A percentile compares a stretch with the other conserved stretches of the same genome.
Conservation (phyloP, 1,284 basidiomycete genomes). For the Chiua sp. region DNA sequence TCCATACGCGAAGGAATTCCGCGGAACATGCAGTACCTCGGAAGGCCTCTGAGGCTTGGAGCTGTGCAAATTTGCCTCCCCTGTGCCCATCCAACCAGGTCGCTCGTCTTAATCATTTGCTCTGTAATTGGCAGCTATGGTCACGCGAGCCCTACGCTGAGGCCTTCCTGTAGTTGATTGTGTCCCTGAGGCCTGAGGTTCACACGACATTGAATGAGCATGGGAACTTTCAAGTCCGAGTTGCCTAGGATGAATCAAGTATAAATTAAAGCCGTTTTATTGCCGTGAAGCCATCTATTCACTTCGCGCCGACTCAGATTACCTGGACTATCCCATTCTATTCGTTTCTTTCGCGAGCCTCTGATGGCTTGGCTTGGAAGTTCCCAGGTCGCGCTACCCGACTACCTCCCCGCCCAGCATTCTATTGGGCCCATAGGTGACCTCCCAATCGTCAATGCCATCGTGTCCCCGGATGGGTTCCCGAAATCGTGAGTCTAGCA, state of each 20-base stretch:
- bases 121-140: background rate
- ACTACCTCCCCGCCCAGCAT: background rate
- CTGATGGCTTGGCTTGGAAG: slow-evolving; percentile 2
- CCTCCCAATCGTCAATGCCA: slow-evolving; percentile 32
- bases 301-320: background rate
- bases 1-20: background rate
- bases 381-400: slow-evolving; percentile 3
- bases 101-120: background rate
- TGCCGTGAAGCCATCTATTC: background rate
- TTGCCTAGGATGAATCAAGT: background rate
- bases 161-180: no score
- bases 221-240: background rate
- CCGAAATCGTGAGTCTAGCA: slow-evolving; percentile 15
- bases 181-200: no score
- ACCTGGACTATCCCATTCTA: no score
- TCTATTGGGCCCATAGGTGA: slow-evolving; percentile 30
- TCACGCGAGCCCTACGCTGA: background rate
- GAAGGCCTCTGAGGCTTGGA: background rate
- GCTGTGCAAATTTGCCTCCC: background rate
- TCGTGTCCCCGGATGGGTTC: slow-evolving; percentile 40
- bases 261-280: no score
- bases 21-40: background rate
- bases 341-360: background rate
- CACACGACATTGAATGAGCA: background rate
- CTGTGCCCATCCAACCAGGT: background rate